Evolutionary conservation across 2,329 filamentous ascomycete species (phyloP).

Genomic region (Aspergillus fructus): DNA sequence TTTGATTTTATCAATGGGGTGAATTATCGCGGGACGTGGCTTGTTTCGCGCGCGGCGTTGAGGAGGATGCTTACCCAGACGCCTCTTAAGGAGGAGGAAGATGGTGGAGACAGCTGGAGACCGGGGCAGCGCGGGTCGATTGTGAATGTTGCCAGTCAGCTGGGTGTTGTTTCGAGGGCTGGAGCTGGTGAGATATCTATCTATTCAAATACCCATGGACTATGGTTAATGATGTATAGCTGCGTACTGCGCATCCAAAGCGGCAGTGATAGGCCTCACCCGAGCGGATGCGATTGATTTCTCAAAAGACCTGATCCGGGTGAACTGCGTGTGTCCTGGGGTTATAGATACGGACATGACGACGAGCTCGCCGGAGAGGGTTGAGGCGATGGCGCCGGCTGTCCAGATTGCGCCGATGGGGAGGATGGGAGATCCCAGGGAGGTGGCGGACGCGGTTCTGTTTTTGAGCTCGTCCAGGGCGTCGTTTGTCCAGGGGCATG

Average conservation of each 20-base stretch:
- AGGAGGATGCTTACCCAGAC: conserved; percentile 49
- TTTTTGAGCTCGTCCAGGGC: conserved; percentile 52
- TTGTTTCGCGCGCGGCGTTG: conserved; percentile 48
- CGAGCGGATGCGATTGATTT: conserved; percentile 58
- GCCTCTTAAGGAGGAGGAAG: conserved; percentile 29
- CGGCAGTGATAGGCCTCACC: conserved; percentile 60
- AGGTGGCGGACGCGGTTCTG: conserved; percentile 51
- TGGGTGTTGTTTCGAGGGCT: conserved; percentile 51
- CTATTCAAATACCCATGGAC: no score
- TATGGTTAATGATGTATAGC: conserved; percentile 32
- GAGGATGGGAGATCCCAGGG: conserved; percentile 51
- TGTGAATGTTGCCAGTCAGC: conserved; percentile 55
- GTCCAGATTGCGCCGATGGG: conserved; percentile 52
- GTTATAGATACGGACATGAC: conserved; percentile 51
- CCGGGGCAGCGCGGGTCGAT: conserved; percentile 48
- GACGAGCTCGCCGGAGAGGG: conserved; percentile 37
- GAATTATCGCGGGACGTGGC: conserved; percentile 56
- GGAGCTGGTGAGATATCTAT: conserved; percentile 39
- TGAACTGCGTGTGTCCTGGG: conserved; percentile 41
- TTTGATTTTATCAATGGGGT: conserved; percentile 57
- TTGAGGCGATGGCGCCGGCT: conserved; percentile 38
- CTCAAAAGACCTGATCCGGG: conserved; percentile 37
- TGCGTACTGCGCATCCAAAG: conserved; percentile 59
- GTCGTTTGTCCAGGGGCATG: conserved; percentile 54
- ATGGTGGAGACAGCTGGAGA: conserved; percentile 26